These are phyloP conservation scores for Cercophora samala DNA, from an alignment of 495 filamentous ascomycete genomes.

Conservation along the genomic window DNA sequence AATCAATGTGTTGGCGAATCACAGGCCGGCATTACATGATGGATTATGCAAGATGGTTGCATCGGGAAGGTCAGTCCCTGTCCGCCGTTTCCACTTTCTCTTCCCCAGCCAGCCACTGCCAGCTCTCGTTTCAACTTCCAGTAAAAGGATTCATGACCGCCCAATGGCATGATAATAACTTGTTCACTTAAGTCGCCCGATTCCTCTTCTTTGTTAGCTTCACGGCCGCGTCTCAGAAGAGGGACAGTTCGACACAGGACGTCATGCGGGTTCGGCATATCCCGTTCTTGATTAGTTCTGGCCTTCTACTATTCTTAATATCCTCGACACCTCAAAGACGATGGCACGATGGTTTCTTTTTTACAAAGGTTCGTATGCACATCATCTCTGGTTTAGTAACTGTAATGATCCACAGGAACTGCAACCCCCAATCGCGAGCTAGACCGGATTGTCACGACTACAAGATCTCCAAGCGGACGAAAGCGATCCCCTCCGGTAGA, in stretches of 20 bases:
- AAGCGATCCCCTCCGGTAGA: not conserved
- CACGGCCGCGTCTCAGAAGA: no score
- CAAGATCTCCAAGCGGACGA: not conserved
- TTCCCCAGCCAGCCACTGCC: not conserved
- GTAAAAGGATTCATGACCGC: not conserved
- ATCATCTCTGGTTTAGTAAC: not conserved
- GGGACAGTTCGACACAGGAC: not conserved
- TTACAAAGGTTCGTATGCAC: not conserved
- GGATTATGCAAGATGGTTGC: slow-evolving; percentile 10
- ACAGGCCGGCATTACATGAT: not conserved
- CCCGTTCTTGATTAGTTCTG: not conserved
- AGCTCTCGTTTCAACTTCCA: not conserved
- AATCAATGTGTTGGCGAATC: not conserved
- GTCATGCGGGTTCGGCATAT: slow-evolving; percentile 4
- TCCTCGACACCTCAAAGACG: not conserved
- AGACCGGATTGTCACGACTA: not conserved
- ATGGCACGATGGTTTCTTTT: not conserved
- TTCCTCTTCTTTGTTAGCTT: not conserved
- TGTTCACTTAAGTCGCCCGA: not conserved
- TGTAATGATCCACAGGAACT: slow-evolving; percentile 5
- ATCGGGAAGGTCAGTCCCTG: slow-evolving; percentile 6
- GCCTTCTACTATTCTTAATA: not conserved
- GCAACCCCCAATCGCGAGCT: not conserved
- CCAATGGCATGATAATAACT: not conserved
- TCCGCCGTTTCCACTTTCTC: slow-evolving; percentile 2